phyloP scores from a whole-genome alignment of 1,139 yeast genomes.

The Kodamaea plutei region DNA sequence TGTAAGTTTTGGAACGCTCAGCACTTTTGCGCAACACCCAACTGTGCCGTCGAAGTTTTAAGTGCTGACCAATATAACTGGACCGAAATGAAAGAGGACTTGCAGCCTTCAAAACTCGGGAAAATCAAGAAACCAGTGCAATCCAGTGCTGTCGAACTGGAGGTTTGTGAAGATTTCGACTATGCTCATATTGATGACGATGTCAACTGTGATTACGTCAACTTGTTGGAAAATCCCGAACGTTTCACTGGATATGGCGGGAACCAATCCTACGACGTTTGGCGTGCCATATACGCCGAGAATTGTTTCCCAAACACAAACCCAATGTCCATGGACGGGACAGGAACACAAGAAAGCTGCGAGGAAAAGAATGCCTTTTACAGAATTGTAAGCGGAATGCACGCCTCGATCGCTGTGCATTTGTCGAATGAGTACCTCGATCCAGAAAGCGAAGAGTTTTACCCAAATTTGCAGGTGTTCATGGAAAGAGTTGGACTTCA shows the following conservation, averaged over 20 bases:
- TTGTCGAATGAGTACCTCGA: slow-evolving; percentile 80
- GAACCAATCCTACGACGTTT: slow-evolving; percentile 82
- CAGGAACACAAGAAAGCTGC: slow-evolving; percentile 52
- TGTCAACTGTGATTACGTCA: slow-evolving; percentile 70
- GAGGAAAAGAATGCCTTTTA: slow-evolving; percentile 84
- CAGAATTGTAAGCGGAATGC: slow-evolving; percentile 88
- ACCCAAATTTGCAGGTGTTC: slow-evolving; percentile 76
- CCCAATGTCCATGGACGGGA: slow-evolving; percentile 32
- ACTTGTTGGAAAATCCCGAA: slow-evolving; percentile 86
- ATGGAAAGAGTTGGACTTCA: slow-evolving; percentile 86
- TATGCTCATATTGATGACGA: slow-evolving; percentile 63
- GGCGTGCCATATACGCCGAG: slow-evolving; percentile 90
- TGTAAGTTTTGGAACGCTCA: slow-evolving; percentile 88
- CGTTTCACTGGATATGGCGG: slow-evolving; percentile 97
- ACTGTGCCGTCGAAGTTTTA: slow-evolving; percentile 85
- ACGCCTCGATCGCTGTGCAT: slow-evolving; percentile 93
- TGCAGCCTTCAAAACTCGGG: slow-evolving; percentile 76
- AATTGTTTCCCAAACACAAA: slow-evolving; percentile 71
- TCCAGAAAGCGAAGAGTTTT: slow-evolving; percentile 72
- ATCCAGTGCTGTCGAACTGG: slow-evolving; percentile 21
- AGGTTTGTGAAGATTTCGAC: slow-evolving; percentile 37
- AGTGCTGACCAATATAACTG: slow-evolving; percentile 48
- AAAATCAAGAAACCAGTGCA: slow-evolving; percentile 27
- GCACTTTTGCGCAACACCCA: slow-evolving; percentile 85
- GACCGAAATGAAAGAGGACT: slow-evolving; percentile 65